Conservation (phyloP, 257 asterid genomes). For the Solanum infundibuliforme region DNA sequence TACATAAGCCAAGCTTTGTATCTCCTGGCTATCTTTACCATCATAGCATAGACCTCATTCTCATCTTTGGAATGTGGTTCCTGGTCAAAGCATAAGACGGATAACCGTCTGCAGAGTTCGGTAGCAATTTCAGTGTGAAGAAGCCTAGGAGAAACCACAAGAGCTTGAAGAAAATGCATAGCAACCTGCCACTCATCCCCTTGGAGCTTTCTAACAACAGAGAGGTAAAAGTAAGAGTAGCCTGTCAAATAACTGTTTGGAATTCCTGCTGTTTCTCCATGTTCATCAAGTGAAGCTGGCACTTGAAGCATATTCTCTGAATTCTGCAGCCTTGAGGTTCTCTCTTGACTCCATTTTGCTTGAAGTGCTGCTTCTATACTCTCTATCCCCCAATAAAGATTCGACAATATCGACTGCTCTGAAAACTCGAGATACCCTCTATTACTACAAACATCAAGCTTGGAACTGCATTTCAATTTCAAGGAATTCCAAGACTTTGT, state of each 20-base stretch:
- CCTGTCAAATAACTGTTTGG: slow-evolving; percentile 34
- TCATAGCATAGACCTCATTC: slow-evolving; percentile 21
- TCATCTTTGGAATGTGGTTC: slow-evolving; percentile 11
- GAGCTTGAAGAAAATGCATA: slow-evolving; percentile 72
- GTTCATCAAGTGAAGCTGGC: slow-evolving; percentile 66
- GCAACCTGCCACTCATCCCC: slow-evolving; percentile 60
- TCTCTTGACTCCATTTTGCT: slow-evolving; percentile 18
- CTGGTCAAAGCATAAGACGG: slow-evolving; percentile 15
- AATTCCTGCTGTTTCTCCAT: slow-evolving; percentile 52
- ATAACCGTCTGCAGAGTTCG: slow-evolving; percentile 32
- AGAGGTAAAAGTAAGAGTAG: slow-evolving; percentile 60
- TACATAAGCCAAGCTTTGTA: slow-evolving; percentile 82
- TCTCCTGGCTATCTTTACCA: slow-evolving; percentile 50
- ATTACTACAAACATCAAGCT: slow-evolving; percentile 38
- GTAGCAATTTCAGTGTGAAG: slow-evolving; percentile 54
- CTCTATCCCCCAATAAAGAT: slow-evolving; percentile 74
- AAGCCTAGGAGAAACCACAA: slow-evolving; percentile 39
- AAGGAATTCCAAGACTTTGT: slow-evolving; percentile 23
- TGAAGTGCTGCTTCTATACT: slow-evolving; percentile 32
- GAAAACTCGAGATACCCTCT: slow-evolving; percentile 48
- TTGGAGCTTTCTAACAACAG: slow-evolving; percentile 38
- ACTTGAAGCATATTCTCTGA: slow-evolving; percentile 81
- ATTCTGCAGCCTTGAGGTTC: slow-evolving; percentile 21
- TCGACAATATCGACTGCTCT: slow-evolving; percentile 63
- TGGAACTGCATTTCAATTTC: slow-evolving; percentile 45